These are phyloP conservation scores for Sequoiadendron giganteum DNA, from an alignment of 75 land plant genomes.

Conservation along the genomic window DNA sequence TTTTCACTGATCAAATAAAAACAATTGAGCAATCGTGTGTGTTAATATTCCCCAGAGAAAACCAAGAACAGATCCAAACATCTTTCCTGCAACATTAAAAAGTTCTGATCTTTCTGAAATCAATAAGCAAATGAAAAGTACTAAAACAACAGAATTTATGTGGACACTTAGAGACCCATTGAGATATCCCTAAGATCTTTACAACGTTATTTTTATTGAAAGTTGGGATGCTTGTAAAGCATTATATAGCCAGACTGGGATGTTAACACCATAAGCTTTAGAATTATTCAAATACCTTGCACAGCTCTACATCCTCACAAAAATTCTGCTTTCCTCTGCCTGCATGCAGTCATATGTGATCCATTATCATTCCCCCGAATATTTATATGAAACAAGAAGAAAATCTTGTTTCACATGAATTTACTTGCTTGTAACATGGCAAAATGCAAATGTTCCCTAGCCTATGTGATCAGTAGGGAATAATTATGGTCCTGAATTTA, in stretches of 20 bases:
- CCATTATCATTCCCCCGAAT: not conserved
- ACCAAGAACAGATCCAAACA: not conserved
- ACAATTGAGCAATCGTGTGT: not conserved
- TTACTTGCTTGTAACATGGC: not conserved
- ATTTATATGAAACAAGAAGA: not conserved
- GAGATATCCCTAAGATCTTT: not conserved
- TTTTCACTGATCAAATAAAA: not conserved
- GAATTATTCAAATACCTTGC: not conserved
- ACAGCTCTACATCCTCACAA: conserved; percentile 1
- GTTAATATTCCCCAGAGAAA: not conserved
- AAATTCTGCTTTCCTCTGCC: not conserved
- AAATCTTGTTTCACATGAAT: not conserved
- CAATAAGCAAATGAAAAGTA: not conserved
- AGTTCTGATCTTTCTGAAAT: not conserved
- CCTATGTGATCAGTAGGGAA: not conserved
- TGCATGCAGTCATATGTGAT: not conserved
- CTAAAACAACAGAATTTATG: not conserved
- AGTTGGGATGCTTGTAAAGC: not conserved
- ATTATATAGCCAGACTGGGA: not conserved
- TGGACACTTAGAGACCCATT: not conserved
- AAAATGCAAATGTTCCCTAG: not conserved
- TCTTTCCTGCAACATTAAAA: not conserved
- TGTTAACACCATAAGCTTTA: not conserved
- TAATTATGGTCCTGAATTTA: not conserved
- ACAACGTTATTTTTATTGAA: not conserved